Evolutionary conservation across 2,329 filamentous ascomycete genomes (phyloP), one percentile per base, ranked within the genome.

Genomic region (Biscogniauxia mediterranea): DNA sequence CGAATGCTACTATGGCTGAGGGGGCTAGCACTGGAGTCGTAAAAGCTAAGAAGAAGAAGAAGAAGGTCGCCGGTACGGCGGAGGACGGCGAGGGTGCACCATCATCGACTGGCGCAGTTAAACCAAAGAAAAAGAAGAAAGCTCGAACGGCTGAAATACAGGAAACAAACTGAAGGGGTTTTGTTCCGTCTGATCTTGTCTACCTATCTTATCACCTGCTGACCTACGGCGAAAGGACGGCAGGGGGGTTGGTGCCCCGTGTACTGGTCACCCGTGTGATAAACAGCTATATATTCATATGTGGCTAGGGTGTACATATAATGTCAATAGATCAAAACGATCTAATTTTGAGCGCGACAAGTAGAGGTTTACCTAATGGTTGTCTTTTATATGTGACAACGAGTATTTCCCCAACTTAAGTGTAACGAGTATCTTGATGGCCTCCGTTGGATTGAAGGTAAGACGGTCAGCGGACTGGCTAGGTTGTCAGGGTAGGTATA

Each of bases 41-140:
- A 3, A 76, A 78, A 20, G 76, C 79, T 58, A 80, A 80, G 69
- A 74, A 73, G 50, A 85, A 83, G 74, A 86, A 83, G 70, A 85
- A 63, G 55, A 56, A 60, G 78, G 77, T 50, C 5, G 26, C 28
- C 20, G 50, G 64, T 59, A 59, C 23, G 50, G 57, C 62, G 58
- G 62, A 72, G 55, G 61, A 73, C 26, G 68, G 64, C 8, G 51
- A 69, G 58, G 64, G 54, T 15, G 58, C 50, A 11, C 54, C n/a
- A 8, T 58, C 58, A 1, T 61, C 62, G 17, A 58, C 63, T 6
- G 66, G 11, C 55, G 69, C 67, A 9, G 69, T 75, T 1, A 78
- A 80, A 62, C 71, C 78, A 6, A 82, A 79, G 70, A 84, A 78
- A 69, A 81, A 81, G 72, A 84, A 82, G 72, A 81, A 80, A 74